Percentiles rank a stretch among this genome's conserved stretches.
phyloP scores from a whole-genome alignment of 129 eudicot genomes.

The Oenanthe sinensis region DNA sequence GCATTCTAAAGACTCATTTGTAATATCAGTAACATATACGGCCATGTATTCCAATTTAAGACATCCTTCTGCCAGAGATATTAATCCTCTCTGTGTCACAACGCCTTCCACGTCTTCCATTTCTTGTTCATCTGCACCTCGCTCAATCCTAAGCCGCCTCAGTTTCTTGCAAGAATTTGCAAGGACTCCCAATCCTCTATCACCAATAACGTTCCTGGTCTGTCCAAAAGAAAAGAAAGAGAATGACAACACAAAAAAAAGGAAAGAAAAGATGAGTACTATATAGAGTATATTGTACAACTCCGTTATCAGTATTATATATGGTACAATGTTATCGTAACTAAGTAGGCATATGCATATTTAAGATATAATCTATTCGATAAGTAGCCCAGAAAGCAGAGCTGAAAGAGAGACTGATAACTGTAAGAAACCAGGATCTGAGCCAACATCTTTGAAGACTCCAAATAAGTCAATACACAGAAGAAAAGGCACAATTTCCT shows the following conservation, averaged over 20 bases:
- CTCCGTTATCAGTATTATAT: not conserved
- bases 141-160: slow-evolving; percentile 72
- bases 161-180: slow-evolving; percentile 52
- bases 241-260: too few relatives aligned
- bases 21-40: slow-evolving; percentile 74
- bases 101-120: slow-evolving; percentile 73
- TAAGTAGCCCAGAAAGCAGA: not conserved
- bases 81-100: slow-evolving; percentile 79
- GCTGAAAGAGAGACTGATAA: not conserved
- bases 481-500: not conserved
- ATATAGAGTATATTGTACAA: not conserved
- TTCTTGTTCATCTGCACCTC: slow-evolving; percentile 78
- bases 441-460: not conserved
- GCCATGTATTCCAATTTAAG: slow-evolving; percentile 67
- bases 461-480: not conserved
- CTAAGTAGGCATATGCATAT: too few relatives aligned
- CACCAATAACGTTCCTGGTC: slow-evolving; percentile 80
- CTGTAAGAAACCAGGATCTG: not conserved
- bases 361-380: not conserved
- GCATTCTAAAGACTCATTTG: slow-evolving; percentile 67
- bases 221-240: slow-evolving; percentile 21
- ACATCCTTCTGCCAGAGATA: slow-evolving; percentile 65
- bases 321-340: not conserved
- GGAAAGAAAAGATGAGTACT: not conserved
- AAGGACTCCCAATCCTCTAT: slow-evolving; percentile 71